These are phyloP conservation scores for Bryoerythrophyllum caledonicum DNA, from an alignment of 225 moss, liverwort and hornwort species.

Conservation along the genomic window DNA sequence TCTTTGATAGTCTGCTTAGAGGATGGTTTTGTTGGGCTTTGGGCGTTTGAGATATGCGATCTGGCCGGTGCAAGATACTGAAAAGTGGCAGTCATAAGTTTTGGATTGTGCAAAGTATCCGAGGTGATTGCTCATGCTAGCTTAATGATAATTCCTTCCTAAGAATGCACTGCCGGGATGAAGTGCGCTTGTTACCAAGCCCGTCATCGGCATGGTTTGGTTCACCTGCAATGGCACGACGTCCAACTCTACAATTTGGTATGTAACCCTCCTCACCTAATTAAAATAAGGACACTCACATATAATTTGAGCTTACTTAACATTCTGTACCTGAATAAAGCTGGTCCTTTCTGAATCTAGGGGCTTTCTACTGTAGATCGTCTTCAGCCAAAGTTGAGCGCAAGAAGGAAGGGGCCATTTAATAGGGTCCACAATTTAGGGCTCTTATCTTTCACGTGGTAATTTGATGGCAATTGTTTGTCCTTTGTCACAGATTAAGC, in stretches of 20 bases:
- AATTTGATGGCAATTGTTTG: not conserved
- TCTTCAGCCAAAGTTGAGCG: too few species aligned
- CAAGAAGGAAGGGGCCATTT: too few species aligned
- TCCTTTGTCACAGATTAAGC: slow-evolving; percentile 30
- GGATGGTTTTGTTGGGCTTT: slow-evolving; percentile 25
- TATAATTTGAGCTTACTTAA: too few species aligned
- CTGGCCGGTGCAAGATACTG: slow-evolving; percentile 27
- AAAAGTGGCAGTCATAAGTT: slow-evolving; percentile 20
- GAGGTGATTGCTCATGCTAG: slow-evolving; percentile 41
- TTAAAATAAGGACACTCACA: not conserved
- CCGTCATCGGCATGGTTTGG: slow-evolving; percentile 17
- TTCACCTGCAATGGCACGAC: slow-evolving; percentile 9
- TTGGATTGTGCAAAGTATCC: slow-evolving; percentile 21
- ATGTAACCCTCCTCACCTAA: slow-evolving; percentile 8
- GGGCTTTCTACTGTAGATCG: too few species aligned
- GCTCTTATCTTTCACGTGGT: too few species aligned
- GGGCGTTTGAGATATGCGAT: slow-evolving; percentile 29
- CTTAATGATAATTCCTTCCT: slow-evolving; percentile 12
- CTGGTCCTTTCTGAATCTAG: too few species aligned
- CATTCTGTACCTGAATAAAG: too few species aligned
- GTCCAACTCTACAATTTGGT: slow-evolving; percentile 29
- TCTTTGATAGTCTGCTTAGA: slow-evolving; percentile 41
- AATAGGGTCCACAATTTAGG: too few species aligned
- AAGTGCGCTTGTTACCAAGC: slow-evolving; percentile 22
- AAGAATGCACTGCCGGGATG: slow-evolving; percentile 4